Evolutionary conservation across 192 early-diverging fungal genomes (phyloP), one percentile per base, ranked within the genome.

Genomic region (Coemansia sp.): DNA sequence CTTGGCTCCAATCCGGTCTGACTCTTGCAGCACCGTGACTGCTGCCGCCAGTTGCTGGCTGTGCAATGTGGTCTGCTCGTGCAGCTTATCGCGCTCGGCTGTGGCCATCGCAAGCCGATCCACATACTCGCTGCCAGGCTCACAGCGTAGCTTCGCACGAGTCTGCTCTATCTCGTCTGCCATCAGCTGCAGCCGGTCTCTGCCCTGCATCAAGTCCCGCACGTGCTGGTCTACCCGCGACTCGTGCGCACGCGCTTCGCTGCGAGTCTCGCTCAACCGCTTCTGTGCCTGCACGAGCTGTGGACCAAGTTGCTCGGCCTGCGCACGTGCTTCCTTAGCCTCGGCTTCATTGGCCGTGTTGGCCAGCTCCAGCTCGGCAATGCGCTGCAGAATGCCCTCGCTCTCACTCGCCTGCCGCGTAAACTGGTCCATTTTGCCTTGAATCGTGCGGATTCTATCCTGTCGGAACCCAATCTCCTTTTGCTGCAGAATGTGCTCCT

Each of bases 401-500:
- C 63, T 62, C 41, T 81, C 75, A 24, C 62, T 61, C 24, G 32
- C 61, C 41, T 82, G 74, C 21, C 79, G 65, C 0, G 63, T 67
- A 7, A 72, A 56, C 21, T 75, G 67, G 9, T 41, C 43, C 24
- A 76, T 62, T 29, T 72, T 63, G 15, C 64, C 62, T 39, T 73
- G 66, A 3, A 66, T 19, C 22, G 6, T 38, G 39, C 69, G 79
- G 27, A 76, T 60, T 58, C 52, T 66, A 61, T 73, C 76, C 58
- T 73, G 72, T 22, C 72, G 76, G 49, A 58, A 76, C 53, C 56
- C 86, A 45, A 86, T 57, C 45, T 85, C 85, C 45, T 78, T 75
- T 64, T 90, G 88, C 58, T 83, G 83, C n/a, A 58, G 56, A 19
- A 81, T 58, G 38, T 63, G 67, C 47, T 91, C 88, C 10, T 66